phyloP scores from a whole-genome alignment of 352 stramenopile genomes.

The Phytophthora ramorum region DNA sequence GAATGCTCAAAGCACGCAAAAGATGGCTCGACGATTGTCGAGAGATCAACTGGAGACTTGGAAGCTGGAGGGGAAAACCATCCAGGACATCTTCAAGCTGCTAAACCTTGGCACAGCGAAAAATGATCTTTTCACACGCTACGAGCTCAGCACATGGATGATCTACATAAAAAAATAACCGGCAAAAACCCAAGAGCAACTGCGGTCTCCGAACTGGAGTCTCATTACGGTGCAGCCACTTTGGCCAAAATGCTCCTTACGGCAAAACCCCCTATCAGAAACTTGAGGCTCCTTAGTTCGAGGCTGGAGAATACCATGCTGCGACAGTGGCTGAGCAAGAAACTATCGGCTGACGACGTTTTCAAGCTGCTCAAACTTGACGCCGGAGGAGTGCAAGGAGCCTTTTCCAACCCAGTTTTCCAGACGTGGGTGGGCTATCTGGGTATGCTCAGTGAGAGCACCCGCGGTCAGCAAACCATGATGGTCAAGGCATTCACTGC shows the following conservation, averaged over 20 bases:
- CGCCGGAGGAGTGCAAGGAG: neutral
- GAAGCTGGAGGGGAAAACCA: conserved; percentile 6
- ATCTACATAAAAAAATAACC: conserved; percentile 8
- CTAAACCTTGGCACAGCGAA: conserved; percentile 9
- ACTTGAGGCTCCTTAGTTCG: neutral
- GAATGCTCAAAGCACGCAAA: neutral
- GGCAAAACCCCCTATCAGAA: neutral
- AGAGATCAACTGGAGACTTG: neutral
- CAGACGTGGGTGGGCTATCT: conserved; percentile 9
- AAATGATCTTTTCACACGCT: neutral
- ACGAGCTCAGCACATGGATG: conserved; percentile 2
- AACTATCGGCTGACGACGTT: neutral
- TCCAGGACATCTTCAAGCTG: conserved; percentile 7
- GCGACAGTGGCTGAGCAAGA: neutral
- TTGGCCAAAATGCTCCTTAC: conserved; percentile 6
- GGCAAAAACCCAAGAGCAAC: neutral
- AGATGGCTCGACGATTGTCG: neutral
- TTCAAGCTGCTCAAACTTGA: neutral
- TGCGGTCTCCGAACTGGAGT: neutral
- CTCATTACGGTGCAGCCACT: neutral
- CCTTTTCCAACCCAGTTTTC: neutral
- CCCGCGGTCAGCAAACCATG: neutral
- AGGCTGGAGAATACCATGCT: neutral
- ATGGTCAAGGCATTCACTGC: conserved; percentile 7
- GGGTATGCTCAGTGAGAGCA: conserved; percentile 12